Percentiles rank a stretch among this genome's conserved stretches.
Conservation (phyloP, 2,329 filamentous ascomycete genomes). For the Xylaria sp. region DNA sequence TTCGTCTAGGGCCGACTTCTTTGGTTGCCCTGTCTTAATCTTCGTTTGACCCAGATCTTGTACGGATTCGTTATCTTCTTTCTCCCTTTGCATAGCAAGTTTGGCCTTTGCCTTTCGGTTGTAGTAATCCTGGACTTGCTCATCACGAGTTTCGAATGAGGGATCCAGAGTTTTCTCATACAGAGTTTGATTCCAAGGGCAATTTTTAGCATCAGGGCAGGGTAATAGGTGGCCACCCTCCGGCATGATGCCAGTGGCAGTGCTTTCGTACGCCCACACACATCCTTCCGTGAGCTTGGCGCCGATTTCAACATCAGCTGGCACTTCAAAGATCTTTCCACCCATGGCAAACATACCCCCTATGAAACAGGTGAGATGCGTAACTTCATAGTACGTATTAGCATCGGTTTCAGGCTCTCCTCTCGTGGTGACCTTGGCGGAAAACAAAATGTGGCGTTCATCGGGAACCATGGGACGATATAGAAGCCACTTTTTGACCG, state of each 20-base stretch:
- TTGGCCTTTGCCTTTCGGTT: slow-evolving; percentile 45
- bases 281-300: slow-evolving; percentile 71
- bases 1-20: slow-evolving; percentile 17
- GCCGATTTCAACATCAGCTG: slow-evolving; percentile 66
- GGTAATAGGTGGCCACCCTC: slow-evolving; percentile 57
- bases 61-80: slow-evolving; percentile 25
- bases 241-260: slow-evolving; percentile 68
- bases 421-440: slow-evolving; percentile 63
- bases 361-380: slow-evolving; percentile 70
- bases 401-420: slow-evolving; percentile 50
- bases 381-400: slow-evolving; percentile 62
- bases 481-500: slow-evolving; percentile 74
- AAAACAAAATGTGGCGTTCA: slow-evolving; percentile 73
- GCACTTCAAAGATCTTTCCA: slow-evolving; percentile 64
- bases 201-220: slow-evolving; percentile 55
- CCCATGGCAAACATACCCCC: slow-evolving; percentile 73
- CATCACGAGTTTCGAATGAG: slow-evolving; percentile 48
- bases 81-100: slow-evolving; percentile 33
- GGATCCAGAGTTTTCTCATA: slow-evolving; percentile 59
- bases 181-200: slow-evolving; percentile 58
- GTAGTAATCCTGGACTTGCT: slow-evolving; percentile 39
- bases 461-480: slow-evolving; percentile 77
- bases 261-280: slow-evolving; percentile 71
- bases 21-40: background rate
- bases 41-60: background rate